These are phyloP conservation scores for Bassia scoparia DNA, from an alignment of 148 eudicot species.

Conservation along the genomic window DNA sequence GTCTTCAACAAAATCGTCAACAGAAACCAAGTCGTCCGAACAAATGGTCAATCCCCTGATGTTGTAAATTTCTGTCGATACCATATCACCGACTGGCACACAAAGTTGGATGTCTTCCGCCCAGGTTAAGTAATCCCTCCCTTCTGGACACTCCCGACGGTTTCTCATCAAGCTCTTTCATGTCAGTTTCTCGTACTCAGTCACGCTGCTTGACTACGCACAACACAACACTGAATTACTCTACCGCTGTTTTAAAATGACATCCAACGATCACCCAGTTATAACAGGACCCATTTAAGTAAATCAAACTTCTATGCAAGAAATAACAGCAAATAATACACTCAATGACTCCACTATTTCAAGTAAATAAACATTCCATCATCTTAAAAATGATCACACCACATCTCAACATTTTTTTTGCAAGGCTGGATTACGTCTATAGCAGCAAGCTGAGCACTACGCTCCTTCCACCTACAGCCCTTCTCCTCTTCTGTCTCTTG, in stretches of 20 bases:
- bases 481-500: slow-evolving; percentile 98
- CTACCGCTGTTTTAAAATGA: slow-evolving; percentile 53
- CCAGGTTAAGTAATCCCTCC: slow-evolving; percentile 89
- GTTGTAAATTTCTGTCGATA: slow-evolving; percentile 78
- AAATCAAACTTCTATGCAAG: too few species aligned
- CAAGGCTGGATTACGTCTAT: too few species aligned
- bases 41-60: slow-evolving; percentile 51
- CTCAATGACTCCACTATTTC: too few species aligned
- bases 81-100: slow-evolving; percentile 87
- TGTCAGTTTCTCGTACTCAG: slow-evolving; percentile 96
- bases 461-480: too few species aligned
- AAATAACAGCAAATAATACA: too few species aligned
- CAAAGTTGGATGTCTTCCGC: slow-evolving; percentile 94
- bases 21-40: slow-evolving; percentile 89
- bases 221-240: slow-evolving; percentile 78
- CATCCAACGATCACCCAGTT: not conserved
- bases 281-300: too few species aligned
- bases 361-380: too few species aligned
- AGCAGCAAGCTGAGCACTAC: too few species aligned
- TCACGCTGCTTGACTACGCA: slow-evolving; percentile 98
- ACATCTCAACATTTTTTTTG: too few species aligned
- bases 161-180: slow-evolving; percentile 93
- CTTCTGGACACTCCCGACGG: slow-evolving; percentile 68
- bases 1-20: slow-evolving; percentile 69
- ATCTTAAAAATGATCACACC: too few species aligned